Evolutionary conservation across 1,139 yeast species (phyloP), one percentile per base, ranked within the genome.

Genomic region (Tardiomyces digboiensis): DNA sequence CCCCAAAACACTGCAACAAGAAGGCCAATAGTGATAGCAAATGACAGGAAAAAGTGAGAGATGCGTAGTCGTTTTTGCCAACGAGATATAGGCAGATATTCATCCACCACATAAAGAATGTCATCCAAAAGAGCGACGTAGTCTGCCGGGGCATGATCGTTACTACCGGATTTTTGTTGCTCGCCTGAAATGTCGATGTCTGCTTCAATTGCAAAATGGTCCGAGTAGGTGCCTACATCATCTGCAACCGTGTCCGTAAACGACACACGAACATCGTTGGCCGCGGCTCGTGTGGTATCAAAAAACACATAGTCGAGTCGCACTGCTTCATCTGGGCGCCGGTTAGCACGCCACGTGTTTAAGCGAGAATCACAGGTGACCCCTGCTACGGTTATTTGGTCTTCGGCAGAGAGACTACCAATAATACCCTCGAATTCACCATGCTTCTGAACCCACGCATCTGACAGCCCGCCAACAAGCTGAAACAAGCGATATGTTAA

Each of bases 281-380:
- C 82, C 2, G 57, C 59, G 19, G 88, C 67, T 41, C 66, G 67
- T 0, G 62, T 55, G 1, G 75, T 63, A 57, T 86, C 95, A 43
- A 85, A 76, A 49, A 91, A 71, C 0, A 95, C 93, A 60, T 91
- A 91, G 59, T 93, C 99, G 44, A 91, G 70, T 41, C 99, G 71
- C 56, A 93, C 83, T 1, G 98, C 98, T 51, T 87, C 93, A 49
- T 76, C 72, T 1, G 59, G 56, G 0, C 74, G 72, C 20, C 73
- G 64, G 42, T 87, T 67, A 1, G 76, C 73, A 51, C 97, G 73
- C 95, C 95, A 93, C 2, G 96, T 83, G 59, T 91, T 91, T 45
- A 89, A 65, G 29, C 71, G 72, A 1, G 95, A 84, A 59, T 91
- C 95, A 61, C 97, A 88, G 0, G 99, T 93, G 4, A 83, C 77